phyloP scores from a whole-genome alignment of 208 protist species.

The Leishmania amazonensis region DNA sequence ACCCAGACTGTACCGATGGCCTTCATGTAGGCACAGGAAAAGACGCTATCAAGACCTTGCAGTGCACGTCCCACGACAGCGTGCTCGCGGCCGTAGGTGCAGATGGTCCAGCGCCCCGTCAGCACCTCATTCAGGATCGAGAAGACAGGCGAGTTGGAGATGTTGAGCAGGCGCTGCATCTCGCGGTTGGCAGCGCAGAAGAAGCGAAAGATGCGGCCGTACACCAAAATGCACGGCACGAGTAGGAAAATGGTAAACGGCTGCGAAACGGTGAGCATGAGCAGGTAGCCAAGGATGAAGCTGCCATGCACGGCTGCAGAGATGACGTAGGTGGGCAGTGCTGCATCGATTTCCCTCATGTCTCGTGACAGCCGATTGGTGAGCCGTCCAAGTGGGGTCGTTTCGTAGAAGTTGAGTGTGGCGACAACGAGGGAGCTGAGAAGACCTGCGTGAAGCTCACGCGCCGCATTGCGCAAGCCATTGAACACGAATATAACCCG shows the following conservation, averaged over 20 bases:
- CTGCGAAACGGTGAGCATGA: not conserved
- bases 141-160: constrained; percentile 85
- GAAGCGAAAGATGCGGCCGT: constrained; percentile 60
- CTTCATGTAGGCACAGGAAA: constrained; percentile 34
- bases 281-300: not conserved
- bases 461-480: no score
- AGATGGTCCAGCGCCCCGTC: constrained; percentile 60
- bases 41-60: constrained; percentile 30
- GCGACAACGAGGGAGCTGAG: no score
- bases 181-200: constrained; percentile 77
- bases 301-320: no score
- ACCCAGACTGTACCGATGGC: constrained; percentile 69
- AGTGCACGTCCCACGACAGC: no score
- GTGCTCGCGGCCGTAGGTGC: constrained; percentile 44
- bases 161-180: constrained; percentile 80
- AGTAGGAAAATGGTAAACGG: not conserved
- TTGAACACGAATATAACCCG: no score
- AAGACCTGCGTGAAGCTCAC: no score
- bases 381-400: no score
- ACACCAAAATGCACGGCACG: constrained; percentile 30
- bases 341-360: no score
- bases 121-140: constrained; percentile 82
- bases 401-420: no score
- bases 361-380: no score
- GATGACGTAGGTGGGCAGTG: no score